A percentile compares a stretch with the other conserved stretches of the same genome.
Conservation (phyloP, 768 basidiomycete species). For the Amylocystis lapponica region DNA sequence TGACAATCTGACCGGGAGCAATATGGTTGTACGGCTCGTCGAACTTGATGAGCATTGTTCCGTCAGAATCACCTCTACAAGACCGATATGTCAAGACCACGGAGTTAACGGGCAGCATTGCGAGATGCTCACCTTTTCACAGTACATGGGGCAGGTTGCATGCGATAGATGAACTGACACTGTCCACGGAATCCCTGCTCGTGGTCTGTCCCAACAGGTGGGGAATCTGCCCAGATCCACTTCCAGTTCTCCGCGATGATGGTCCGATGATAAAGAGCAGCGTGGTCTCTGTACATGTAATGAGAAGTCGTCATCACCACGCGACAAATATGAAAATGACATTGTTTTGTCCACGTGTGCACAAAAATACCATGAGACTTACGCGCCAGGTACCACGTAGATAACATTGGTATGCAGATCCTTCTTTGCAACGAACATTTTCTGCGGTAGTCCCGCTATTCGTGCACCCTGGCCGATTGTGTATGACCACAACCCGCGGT, state of each 20-base stretch:
- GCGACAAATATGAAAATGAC: too few relatives aligned
- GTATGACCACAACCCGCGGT: constrained; percentile 77
- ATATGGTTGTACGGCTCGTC: constrained; percentile 60
- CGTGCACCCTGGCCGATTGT: constrained; percentile 82
- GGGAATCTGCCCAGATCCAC: constrained; percentile 73
- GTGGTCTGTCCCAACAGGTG: constrained; percentile 40
- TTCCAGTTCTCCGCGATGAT: constrained; percentile 43
- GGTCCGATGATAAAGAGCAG: constrained; percentile 38
- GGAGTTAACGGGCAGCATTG: not conserved
- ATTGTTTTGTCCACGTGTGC: too few relatives aligned
- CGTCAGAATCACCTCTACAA: constrained; percentile 16
- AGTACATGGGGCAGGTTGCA: constrained; percentile 47
- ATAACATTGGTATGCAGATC: constrained; percentile 57
- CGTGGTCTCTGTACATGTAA: constrained; percentile 45
- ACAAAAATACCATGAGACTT: constrained; percentile 8
- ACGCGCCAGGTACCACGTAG: constrained; percentile 74
- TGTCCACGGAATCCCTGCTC: constrained; percentile 41
- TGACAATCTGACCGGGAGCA: constrained; percentile 76
- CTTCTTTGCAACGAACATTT: constrained; percentile 73
- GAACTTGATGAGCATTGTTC: constrained; percentile 43
- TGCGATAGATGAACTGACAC: constrained; percentile 69
- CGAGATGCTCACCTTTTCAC: constrained; percentile 37
- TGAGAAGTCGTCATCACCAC: too few relatives aligned
- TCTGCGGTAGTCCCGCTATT: constrained; percentile 51
- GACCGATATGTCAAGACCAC: not conserved